Conservation (phyloP, 345 rosid species). For the Kandelia obovata region DNA sequence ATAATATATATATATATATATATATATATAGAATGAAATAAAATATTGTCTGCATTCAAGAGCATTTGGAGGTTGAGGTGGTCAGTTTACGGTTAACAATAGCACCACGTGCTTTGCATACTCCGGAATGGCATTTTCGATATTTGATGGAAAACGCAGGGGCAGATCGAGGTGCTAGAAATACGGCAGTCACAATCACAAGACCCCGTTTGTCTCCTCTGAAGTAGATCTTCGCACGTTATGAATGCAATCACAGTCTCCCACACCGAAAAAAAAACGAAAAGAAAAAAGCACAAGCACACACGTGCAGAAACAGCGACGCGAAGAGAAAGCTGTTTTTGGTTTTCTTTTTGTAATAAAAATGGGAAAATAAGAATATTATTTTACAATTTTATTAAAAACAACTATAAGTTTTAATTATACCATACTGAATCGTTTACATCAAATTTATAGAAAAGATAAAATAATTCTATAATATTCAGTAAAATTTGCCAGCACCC, state of each 20-base stretch:
- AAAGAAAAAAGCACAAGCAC: not conserved
- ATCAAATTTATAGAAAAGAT: too few species aligned
- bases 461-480: too few species aligned
- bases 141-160: not conserved
- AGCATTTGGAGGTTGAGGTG: not conserved
- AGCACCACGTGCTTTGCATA: not conserved
- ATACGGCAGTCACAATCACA: conserved; percentile 29
- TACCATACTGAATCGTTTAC: too few species aligned
- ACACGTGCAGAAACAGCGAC: too few species aligned
- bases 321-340: not conserved
- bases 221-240: conserved; percentile 65
- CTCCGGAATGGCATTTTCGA: conserved; percentile 17
- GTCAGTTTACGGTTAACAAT: not conserved
- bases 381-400: too few species aligned
- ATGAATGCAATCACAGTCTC: conserved; percentile 5
- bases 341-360: too few species aligned
- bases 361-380: too few species aligned
- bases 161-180: not conserved
- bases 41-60: not conserved
- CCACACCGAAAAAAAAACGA: not conserved
- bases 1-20: too few species aligned
- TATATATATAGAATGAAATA: too few species aligned
- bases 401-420: too few species aligned
- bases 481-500: too few species aligned
- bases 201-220: conserved; percentile 53